Conservation (phyloP, 2,329 filamentous ascomycete species). For the Botrytis aclada region DNA sequence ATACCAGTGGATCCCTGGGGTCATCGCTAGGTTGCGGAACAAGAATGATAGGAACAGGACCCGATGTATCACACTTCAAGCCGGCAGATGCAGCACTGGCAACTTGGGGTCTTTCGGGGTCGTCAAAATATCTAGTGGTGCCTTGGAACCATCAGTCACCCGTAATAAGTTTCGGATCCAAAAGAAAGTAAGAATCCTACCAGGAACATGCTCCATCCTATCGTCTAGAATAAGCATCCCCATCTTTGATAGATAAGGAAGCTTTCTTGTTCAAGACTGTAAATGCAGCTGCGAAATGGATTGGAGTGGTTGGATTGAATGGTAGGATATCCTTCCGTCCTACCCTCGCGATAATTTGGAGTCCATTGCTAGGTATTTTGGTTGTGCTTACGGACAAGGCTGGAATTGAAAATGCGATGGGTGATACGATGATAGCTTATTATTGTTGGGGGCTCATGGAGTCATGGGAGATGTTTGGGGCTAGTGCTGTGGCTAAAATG, state of each 20-base stretch:
- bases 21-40: conserved; percentile 90
- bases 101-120: conserved; percentile 48
- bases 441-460: not conserved
- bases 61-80: conserved; percentile 71
- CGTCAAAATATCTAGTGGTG: conserved; percentile 63
- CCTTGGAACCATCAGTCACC: conserved; percentile 40
- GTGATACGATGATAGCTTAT: not conserved
- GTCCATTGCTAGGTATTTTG: not conserved
- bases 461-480: not conserved
- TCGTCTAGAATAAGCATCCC: conserved; percentile 66
- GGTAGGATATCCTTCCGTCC: not conserved
- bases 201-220: conserved; percentile 65
- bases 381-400: not conserved
- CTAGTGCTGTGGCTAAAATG: conserved; percentile 9
- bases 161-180: not conserved
- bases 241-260: conserved; percentile 23
- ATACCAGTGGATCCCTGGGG: conserved; percentile 79
- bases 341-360: not conserved
- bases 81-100: conserved; percentile 42
- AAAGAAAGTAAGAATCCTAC: conserved; percentile 44
- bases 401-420: not conserved
- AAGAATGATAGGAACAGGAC: conserved; percentile 69
- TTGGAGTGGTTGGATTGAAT: not conserved
- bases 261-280: not conserved
- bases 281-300: not conserved